phyloP scores from a whole-genome alignment of 2,329 filamentous ascomycete species.

The Metarhizium robertsii region DNA sequence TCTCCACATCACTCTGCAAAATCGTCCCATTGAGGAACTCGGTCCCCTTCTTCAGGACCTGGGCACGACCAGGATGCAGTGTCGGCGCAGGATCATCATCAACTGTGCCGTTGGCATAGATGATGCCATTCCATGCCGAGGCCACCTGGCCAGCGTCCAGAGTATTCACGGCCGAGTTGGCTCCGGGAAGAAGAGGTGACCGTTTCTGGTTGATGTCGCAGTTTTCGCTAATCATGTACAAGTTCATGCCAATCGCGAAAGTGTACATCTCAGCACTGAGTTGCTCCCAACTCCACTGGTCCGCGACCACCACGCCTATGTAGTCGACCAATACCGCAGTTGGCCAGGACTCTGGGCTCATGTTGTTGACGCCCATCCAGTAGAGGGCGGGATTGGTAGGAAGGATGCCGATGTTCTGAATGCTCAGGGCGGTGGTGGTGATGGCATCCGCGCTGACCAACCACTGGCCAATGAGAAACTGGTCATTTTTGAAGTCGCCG shows the following conservation, averaged over 20 bases:
- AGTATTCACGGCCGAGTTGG: not conserved
- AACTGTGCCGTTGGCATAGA: constrained; percentile 21
- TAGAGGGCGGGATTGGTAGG: constrained; percentile 26
- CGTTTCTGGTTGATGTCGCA: constrained; percentile 13
- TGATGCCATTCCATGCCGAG: constrained; percentile 18
- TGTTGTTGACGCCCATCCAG: constrained; percentile 20
- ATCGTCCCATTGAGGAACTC: constrained; percentile 16
- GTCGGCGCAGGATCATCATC: constrained; percentile 13
- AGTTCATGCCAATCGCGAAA: constrained; percentile 17
- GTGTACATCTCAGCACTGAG: constrained; percentile 23
- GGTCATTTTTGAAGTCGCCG: constrained; percentile 12
- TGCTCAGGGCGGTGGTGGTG: constrained; percentile 15
- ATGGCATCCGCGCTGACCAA: constrained; percentile 18
- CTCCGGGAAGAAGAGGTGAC: constrained; percentile 14
- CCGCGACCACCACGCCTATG: constrained; percentile 18
- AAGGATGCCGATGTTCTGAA: constrained; percentile 20
- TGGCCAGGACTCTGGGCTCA: constrained; percentile 18
- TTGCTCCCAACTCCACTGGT: constrained; percentile 16
- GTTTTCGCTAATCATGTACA: constrained; percentile 25
- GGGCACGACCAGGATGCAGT: constrained; percentile 12
- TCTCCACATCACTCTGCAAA: constrained; percentile 8
- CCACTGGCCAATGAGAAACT: constrained; percentile 23
- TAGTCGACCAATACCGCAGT: constrained; percentile 23
- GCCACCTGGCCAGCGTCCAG: not conserved
- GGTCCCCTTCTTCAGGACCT: constrained; percentile 16